Conservation (phyloP, 2,329 filamentous ascomycete species). For the Emericellopsis atlantica region DNA sequence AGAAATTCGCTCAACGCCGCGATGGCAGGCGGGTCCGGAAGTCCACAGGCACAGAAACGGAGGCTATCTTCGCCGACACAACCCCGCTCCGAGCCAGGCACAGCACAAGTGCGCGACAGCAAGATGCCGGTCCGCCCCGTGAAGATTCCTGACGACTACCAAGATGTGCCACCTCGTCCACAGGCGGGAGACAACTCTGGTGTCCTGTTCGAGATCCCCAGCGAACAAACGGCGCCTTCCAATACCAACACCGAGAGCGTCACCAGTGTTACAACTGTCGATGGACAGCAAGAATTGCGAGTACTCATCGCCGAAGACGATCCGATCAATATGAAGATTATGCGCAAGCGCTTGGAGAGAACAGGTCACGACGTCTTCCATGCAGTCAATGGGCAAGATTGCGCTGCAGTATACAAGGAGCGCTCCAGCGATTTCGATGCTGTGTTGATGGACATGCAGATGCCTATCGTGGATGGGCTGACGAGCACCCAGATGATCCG, state of each 20-base stretch:
- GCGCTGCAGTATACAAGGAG: slow-evolving; percentile 57
- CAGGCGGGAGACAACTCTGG: slow-evolving; percentile 18
- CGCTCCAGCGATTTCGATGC: slow-evolving; percentile 56
- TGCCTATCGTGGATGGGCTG: slow-evolving; percentile 83
- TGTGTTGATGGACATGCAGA: slow-evolving; percentile 92
- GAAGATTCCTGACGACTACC: slow-evolving; percentile 34
- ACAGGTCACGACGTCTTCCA: slow-evolving; percentile 58
- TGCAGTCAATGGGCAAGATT: slow-evolving; percentile 77
- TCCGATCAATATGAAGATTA: slow-evolving; percentile 71
- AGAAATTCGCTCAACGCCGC: not conserved
- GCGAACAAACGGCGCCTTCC: slow-evolving; percentile 1
- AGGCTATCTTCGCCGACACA: slow-evolving; percentile 4
- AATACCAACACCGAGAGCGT: slow-evolving; percentile 10
- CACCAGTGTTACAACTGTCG: slow-evolving; percentile 9
- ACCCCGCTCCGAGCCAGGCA: slow-evolving; percentile 15
- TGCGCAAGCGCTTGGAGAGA: slow-evolving; percentile 70
- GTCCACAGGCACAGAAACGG: not conserved
- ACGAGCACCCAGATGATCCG: slow-evolving; percentile 76
- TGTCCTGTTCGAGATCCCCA: slow-evolving; percentile 24
- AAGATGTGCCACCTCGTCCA: slow-evolving; percentile 15
- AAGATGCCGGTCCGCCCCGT: slow-evolving; percentile 33
- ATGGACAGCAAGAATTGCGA: slow-evolving; percentile 25
- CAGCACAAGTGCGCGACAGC: slow-evolving; percentile 25
- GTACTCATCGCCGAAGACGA: slow-evolving; percentile 82
- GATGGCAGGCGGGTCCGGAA: not conserved